Percentiles rank a stretch among this genome's conserved stretches.
Conservation (phyloP, 345 rosid genomes). For the Citrus glauca region DNA sequence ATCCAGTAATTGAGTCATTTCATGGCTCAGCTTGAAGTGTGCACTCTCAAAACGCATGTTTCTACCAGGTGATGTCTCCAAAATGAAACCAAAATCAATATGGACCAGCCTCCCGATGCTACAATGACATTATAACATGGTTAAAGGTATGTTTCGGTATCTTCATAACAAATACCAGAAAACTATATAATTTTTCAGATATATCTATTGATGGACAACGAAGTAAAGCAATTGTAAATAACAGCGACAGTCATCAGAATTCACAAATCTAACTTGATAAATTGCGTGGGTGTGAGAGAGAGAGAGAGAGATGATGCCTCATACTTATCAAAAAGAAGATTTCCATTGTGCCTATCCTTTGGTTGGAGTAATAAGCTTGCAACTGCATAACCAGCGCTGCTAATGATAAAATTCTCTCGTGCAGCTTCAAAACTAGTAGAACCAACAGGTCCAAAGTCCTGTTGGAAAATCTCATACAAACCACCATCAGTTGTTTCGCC, state of each 20-base stretch:
- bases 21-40: slow-evolving; percentile 97
- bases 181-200: background rate
- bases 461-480: slow-evolving; percentile 94
- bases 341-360: slow-evolving; percentile 98
- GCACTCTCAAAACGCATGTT: slow-evolving; percentile 98
- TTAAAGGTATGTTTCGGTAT: background rate
- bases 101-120: slow-evolving; percentile 94
- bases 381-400: slow-evolving; percentile 99
- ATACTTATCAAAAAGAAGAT: slow-evolving; percentile 95
- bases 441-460: slow-evolving; percentile 95
- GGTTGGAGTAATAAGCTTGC: slow-evolving; percentile 98
- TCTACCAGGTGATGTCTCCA: slow-evolving; percentile 94
- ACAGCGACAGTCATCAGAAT: background rate
- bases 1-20: slow-evolving; percentile 95
- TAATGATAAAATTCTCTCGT: slow-evolving; percentile 88
- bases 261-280: slow-evolving; percentile 10
- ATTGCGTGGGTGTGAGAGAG: slow-evolving; percentile 2
- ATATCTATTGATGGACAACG: background rate
- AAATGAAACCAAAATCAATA: slow-evolving; percentile 94
- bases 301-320: background rate
- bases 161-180: background rate
- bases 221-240: background rate
- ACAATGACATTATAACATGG: slow-evolving; percentile 23
- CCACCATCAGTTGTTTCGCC: slow-evolving; percentile 99
- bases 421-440: slow-evolving; percentile 87